These are phyloP conservation scores for Arthrobotrys pseudoclavata DNA, from an alignment of 2,329 filamentous ascomycete genomes.

Conservation along the genomic window DNA sequence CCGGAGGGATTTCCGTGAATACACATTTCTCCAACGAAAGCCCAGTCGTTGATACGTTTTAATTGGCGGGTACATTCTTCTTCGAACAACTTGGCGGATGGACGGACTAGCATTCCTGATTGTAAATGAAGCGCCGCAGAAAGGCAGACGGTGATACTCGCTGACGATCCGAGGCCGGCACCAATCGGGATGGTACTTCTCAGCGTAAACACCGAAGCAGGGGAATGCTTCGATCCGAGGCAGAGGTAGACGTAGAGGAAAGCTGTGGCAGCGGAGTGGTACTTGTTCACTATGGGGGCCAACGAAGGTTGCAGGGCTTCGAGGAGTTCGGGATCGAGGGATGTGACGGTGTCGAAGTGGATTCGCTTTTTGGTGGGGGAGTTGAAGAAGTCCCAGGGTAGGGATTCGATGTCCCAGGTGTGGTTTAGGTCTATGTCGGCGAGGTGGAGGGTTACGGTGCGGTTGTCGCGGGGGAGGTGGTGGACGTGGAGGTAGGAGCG, in stretches of 20 bases:
- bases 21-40: conserved; percentile 95
- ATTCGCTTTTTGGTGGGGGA: conserved; percentile 88
- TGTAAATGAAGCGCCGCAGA: conserved; percentile 87
- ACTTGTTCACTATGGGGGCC: conserved; percentile 79
- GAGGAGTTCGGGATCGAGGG: conserved; percentile 84
- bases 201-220: conserved; percentile 87
- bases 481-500: conserved; percentile 97
- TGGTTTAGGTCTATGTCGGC: conserved; percentile 90
- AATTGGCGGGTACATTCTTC: conserved; percentile 91
- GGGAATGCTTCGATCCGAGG: conserved; percentile 81
- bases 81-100: conserved; percentile 89
- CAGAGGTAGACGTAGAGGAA: conserved; percentile 96
- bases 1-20: conserved; percentile 97
- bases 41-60: conserved; percentile 97
- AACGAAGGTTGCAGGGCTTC: conserved; percentile 85
- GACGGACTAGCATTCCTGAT: conserved; percentile 86
- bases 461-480: conserved; percentile 84
- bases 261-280: conserved; percentile 81
- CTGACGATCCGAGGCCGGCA: conserved; percentile 91
- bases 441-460: conserved; percentile 88
- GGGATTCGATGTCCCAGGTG: conserved; percentile 91
- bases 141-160: conserved; percentile 92
- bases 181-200: conserved; percentile 94
- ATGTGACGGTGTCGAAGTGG: conserved; percentile 90
- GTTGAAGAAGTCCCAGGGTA: conserved; percentile 88